These are phyloP conservation scores for Tricladium varicosporioides DNA, from an alignment of 2,329 filamentous ascomycete species.

Conservation along the genomic window DNA sequence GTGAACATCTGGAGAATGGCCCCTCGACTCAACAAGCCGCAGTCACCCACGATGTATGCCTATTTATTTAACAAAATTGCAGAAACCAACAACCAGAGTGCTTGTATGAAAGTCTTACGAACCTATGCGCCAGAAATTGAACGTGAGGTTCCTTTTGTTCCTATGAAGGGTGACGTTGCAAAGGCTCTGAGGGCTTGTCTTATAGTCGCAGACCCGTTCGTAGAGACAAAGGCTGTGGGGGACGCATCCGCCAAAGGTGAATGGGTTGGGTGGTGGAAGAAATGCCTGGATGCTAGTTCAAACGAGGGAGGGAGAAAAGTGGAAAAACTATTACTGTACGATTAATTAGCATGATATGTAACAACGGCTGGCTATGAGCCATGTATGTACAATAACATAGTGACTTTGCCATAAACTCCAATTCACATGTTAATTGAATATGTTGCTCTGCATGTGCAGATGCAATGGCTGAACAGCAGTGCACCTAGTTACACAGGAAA, in stretches of 20 bases:
- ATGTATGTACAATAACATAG: too few relatives aligned
- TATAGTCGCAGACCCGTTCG: slow-evolving; percentile 48
- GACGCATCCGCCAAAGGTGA: slow-evolving; percentile 8
- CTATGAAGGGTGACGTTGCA: slow-evolving; percentile 43
- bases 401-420: too few relatives aligned
- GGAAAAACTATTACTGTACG: not conserved
- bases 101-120: slow-evolving; percentile 48
- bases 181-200: slow-evolving; percentile 54
- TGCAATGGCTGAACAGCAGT: too few relatives aligned
- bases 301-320: not conserved
- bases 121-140: slow-evolving; percentile 59
- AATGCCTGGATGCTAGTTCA: not conserved
- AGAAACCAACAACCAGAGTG: slow-evolving; percentile 39
- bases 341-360: not conserved
- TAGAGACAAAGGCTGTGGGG: slow-evolving; percentile 18
- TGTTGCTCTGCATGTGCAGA: too few relatives aligned
- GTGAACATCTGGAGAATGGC: slow-evolving; percentile 60
- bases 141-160: slow-evolving; percentile 50
- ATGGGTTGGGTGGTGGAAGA: slow-evolving; percentile 4
- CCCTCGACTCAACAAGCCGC: slow-evolving; percentile 46
- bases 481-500: too few relatives aligned
- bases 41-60: slow-evolving; percentile 54
- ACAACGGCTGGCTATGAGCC: not conserved
- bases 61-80: slow-evolving; percentile 51
- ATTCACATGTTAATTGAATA: too few relatives aligned